Evolutionary conservation across 148 eudicot genomes (phyloP).

Genomic region (Arbutus unedo): DNA sequence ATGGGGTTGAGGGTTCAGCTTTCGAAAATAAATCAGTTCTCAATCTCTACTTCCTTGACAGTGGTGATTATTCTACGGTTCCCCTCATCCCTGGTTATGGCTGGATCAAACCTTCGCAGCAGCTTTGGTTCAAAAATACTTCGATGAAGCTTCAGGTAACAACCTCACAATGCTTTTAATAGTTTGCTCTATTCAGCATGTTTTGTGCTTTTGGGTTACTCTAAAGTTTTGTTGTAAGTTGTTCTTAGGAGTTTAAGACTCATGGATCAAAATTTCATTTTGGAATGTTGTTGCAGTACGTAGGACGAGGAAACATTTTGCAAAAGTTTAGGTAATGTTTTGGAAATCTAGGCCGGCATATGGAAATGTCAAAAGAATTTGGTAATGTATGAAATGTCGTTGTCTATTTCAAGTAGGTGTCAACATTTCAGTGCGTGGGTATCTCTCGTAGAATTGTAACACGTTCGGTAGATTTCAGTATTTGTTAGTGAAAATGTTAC

Average conservation of each 20-base stretch:
- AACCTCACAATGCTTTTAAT: neutral
- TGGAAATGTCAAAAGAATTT: neutral
- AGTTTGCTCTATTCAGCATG: neutral
- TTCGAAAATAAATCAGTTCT: conserved; percentile 70
- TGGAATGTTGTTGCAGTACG: neutral
- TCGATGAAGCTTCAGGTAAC: conserved; percentile 63
- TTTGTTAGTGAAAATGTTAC: neutral
- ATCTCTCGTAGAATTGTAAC: neutral
- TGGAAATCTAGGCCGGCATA: neutral
- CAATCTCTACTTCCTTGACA: conserved; percentile 83
- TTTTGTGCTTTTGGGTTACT: neutral
- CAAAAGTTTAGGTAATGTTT: neutral
- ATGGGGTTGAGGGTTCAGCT: conserved; percentile 60
- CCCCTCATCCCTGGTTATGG: conserved; percentile 68
- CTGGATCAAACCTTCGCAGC: conserved; percentile 94
- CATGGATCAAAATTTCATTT: neutral
- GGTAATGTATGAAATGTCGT: neutral
- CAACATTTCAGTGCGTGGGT: neutral
- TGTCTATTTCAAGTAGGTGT: neutral
- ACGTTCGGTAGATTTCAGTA: neutral
- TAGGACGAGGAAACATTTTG: neutral
- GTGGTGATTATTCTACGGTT: conserved; percentile 88
- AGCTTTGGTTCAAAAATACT: conserved; percentile 70
- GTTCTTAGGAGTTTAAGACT: neutral
- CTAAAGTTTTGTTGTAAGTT: neutral